These are phyloP conservation scores for Opeltia flavorubescens DNA, from an alignment of 495 filamentous ascomycete species.

Conservation along the genomic window DNA sequence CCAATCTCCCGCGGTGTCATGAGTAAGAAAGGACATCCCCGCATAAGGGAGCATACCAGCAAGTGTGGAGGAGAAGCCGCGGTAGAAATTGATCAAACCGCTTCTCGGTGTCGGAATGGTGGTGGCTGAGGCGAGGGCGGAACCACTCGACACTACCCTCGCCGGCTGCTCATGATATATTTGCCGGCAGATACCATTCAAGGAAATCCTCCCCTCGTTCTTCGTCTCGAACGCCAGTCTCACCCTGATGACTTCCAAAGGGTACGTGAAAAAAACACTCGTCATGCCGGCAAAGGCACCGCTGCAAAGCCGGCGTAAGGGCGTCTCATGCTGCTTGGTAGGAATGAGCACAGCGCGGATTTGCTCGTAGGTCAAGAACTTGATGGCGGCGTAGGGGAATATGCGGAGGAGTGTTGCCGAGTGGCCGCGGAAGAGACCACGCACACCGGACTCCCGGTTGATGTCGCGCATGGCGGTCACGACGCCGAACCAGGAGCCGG, in stretches of 20 bases:
- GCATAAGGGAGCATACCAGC: slow-evolving; percentile 94
- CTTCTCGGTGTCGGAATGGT: slow-evolving; percentile 32
- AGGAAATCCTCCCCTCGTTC: slow-evolving; percentile 44
- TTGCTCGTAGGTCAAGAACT: slow-evolving; percentile 96
- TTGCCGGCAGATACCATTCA: slow-evolving; percentile 57
- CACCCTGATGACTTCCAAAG: slow-evolving; percentile 81
- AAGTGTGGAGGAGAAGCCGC: slow-evolving; percentile 80
- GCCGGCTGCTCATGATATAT: slow-evolving; percentile 63
- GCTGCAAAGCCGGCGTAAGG: slow-evolving; percentile 58
- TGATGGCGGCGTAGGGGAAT: slow-evolving; percentile 94
- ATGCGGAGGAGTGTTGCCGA: slow-evolving; percentile 88
- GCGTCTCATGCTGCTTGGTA: slow-evolving; percentile 58
- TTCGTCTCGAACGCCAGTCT: slow-evolving; percentile 90
- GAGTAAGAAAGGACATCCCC: slow-evolving; percentile 91
- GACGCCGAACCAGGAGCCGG: slow-evolving; percentile 73
- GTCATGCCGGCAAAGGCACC: slow-evolving; percentile 76
- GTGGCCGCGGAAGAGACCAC: slow-evolving; percentile 81
- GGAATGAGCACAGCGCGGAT: slow-evolving; percentile 65
- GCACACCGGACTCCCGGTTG: slow-evolving; percentile 52
- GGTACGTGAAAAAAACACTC: slow-evolving; percentile 91
- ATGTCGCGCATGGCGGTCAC: slow-evolving; percentile 69
- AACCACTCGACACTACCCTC: slow-evolving; percentile 12
- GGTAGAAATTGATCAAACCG: slow-evolving; percentile 82
- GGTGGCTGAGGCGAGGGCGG: slow-evolving; percentile 7
- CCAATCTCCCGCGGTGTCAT: slow-evolving; percentile 73